Evolutionary conservation across 805 yeast genomes (phyloP).

Genomic region (Yamadazyma tumulicola): DNA sequence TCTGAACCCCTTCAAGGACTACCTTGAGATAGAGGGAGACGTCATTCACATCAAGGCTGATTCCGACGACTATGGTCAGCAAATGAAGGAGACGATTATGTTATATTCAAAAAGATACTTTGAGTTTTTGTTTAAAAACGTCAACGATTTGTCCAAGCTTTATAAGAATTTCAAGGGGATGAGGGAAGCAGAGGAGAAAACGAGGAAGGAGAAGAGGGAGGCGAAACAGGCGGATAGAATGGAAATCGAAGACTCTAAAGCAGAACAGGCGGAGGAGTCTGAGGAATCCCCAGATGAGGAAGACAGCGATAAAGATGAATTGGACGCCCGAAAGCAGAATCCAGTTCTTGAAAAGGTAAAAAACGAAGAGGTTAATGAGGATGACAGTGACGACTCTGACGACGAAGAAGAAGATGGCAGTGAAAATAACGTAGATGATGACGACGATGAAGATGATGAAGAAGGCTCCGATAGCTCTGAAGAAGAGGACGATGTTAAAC

Average conservation of each 20-base stretch:
- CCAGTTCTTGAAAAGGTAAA: background rate
- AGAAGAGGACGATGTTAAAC: conserved; percentile 2
- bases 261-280: conserved; percentile 6
- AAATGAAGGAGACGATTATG: conserved; percentile 20
- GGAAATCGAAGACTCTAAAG: conserved; percentile 4
- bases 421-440: conserved; percentile 5
- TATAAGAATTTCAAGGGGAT: conserved; percentile 3
- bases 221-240: background rate
- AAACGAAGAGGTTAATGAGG: background rate
- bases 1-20: conserved; percentile 15
- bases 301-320: conserved; percentile 1
- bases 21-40: conserved; percentile 19
- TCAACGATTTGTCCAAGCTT: conserved; percentile 17
- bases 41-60: conserved; percentile 19
- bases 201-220: background rate
- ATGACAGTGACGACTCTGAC: conserved; percentile 1
- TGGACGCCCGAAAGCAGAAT: no score
- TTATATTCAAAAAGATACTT: conserved; percentile 19
- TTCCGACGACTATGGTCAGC: conserved; percentile 16
- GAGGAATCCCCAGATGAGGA: background rate
- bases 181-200: conserved; percentile 3
- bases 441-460: conserved; percentile 2
- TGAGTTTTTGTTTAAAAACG: conserved; percentile 17
- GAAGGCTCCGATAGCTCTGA: background rate
- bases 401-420: conserved; percentile 5